Evolutionary conservation across 2,329 filamentous ascomycete genomes (phyloP), one percentile per base, ranked within the genome.

Genomic region (Zelopaecilomyces penicillatus): DNA sequence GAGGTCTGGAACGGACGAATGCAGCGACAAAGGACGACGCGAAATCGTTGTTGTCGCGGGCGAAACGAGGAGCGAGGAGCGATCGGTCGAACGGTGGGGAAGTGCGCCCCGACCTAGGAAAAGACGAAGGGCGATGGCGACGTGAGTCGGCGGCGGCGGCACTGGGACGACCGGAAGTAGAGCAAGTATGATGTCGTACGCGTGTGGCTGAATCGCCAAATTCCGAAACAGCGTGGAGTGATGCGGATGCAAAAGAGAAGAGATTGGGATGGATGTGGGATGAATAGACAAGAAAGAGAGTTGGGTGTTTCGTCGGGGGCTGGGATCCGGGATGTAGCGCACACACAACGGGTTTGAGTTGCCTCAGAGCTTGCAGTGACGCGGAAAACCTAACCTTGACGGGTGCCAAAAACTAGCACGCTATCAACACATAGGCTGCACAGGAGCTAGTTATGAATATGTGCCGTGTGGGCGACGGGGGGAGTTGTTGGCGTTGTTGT

Each of bases 401-500:
- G 19, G 19, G 19, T 19, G 19, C 19, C 19, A 19, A 19, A 19
- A 19, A 19, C 19, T 19, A 19, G 19, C 19, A 19, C 19, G 19
- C 19, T 19, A 19, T 19, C 19, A 19, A 19, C 19, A 19, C 19
- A 19, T 19, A 3, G 19, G 19, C 19, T 19, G 19, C 19, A 19
- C 19, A 19, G 19, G 19, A 19, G 19, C 19, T 19, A 3, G 19
- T 19, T 19, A 3, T 19, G 19, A 19, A 19, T 19, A 19, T 19
- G 19, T 19, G 19, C 10, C 38, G 29, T 32, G 41, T 38, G 32
- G 44, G 49, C 39, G 45, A 34, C 36, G 26, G 40, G 35, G n/a
- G 26, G 6, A 30, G 36, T n/a, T 33, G 29, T 48, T 43, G 40
- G 38, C 33, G 47, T 50, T 45, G 31, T 27, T 30, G 50, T 48